Evolutionary conservation across 352 stramenopile species (phyloP).

Genomic region (Stephanocyclus meneghinianus): DNA sequence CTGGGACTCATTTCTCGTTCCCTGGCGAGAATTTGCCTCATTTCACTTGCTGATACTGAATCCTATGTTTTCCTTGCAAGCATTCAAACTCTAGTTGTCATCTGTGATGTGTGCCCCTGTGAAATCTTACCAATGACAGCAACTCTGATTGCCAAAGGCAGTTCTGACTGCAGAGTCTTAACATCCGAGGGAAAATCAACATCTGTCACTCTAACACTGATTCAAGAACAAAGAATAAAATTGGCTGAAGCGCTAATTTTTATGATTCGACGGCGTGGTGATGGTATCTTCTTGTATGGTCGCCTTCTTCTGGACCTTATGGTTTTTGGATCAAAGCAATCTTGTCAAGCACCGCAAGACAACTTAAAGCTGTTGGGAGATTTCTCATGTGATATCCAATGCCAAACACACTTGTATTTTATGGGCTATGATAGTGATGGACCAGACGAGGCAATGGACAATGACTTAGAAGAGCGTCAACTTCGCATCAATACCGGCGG

Average conservation of each 20-base stretch:
- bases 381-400: constrained; percentile 45
- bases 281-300: constrained; percentile 60
- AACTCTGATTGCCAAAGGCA: constrained; percentile 54
- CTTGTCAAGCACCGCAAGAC: not conserved
- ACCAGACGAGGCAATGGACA: constrained; percentile 24
- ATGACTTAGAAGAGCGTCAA: constrained; percentile 37
- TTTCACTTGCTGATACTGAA: constrained; percentile 74
- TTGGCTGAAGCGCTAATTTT: constrained; percentile 75
- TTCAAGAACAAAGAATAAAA: constrained; percentile 76
- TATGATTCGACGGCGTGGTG: constrained; percentile 70
- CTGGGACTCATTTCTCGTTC: constrained; percentile 36
- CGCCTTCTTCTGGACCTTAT: constrained; percentile 62
- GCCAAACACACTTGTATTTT: constrained; percentile 68
- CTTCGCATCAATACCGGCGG: constrained; percentile 74
- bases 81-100: constrained; percentile 76
- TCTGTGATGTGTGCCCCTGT: constrained; percentile 62
- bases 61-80: constrained; percentile 83
- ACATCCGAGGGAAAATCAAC: constrained; percentile 14
- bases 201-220: constrained; percentile 26
- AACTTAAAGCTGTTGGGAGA: constrained; percentile 6
- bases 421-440: constrained; percentile 28
- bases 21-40: constrained; percentile 49
- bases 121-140: constrained; percentile 65
- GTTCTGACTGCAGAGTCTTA: constrained; percentile 22
- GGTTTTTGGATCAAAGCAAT: constrained; percentile 53